These are phyloP conservation scores for Podaxis sp. DNA, from an alignment of 768 basidiomycete genomes.

Conservation along the genomic window DNA sequence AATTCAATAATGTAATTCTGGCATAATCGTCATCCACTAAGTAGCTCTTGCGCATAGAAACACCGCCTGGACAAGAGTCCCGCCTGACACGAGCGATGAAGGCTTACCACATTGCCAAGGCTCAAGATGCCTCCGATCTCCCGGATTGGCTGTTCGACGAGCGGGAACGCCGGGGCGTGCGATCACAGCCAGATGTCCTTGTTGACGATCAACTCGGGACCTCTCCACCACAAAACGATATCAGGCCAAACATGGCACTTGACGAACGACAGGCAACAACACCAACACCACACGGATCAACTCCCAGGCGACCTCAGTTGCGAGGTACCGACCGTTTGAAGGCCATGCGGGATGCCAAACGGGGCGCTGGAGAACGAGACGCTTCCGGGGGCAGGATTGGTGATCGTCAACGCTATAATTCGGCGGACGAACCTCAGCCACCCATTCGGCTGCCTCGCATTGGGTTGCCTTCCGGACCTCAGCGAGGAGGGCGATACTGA, in stretches of 20 bases:
- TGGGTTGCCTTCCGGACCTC: conserved; percentile 32
- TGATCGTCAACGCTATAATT: neutral
- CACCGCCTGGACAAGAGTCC: conserved; percentile 52
- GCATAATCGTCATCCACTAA: neutral
- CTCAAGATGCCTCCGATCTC: conserved; percentile 50
- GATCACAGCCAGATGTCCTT: conserved; percentile 13
- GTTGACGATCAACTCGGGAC: conserved; percentile 11
- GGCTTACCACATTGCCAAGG: conserved; percentile 61
- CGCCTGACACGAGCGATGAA: conserved; percentile 63
- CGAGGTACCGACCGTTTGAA: conserved; percentile 41
- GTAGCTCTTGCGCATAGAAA: conserved; percentile 26
- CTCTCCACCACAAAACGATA: neutral
- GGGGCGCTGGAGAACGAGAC: conserved; percentile 18
- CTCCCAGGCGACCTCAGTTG: neutral
- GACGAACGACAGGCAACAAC: neutral
- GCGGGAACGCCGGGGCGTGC: conserved; percentile 38
- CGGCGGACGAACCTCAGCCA: conserved; percentile 7
- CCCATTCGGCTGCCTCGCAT: conserved; percentile 19
- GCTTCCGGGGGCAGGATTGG: neutral
- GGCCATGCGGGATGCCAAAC: conserved; percentile 47
- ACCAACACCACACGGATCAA: neutral
- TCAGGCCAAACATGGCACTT: neutral
- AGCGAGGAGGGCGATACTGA: conserved; percentile 15
- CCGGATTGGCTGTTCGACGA: conserved; percentile 65
- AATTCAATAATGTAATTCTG: conserved; percentile 9